phyloP scores from a whole-genome alignment of 345 rosid species.

The Rubroshorea leprosula region DNA sequence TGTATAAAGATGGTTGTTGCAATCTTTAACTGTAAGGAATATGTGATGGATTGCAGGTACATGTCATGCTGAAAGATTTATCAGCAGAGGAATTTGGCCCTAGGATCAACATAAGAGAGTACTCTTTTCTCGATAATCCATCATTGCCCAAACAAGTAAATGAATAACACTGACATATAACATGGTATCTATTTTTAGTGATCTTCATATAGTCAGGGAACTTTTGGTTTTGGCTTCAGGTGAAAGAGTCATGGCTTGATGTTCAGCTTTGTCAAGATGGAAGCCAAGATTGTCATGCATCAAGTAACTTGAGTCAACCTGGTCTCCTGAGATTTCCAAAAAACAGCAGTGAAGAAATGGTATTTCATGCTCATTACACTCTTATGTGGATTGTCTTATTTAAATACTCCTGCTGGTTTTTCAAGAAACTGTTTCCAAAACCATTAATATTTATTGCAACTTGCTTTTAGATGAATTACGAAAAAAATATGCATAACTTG shows the following conservation, averaged over 20 bases:
- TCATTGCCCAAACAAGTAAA: constrained; percentile 69
- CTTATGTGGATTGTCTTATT: constrained; percentile 1
- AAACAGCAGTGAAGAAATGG: constrained; percentile 77
- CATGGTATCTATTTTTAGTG: neutral
- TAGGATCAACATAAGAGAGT: constrained; percentile 68
- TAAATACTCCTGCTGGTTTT: neutral
- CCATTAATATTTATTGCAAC: too few relatives aligned
- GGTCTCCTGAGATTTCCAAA: constrained; percentile 69
- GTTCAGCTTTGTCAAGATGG: constrained; percentile 87
- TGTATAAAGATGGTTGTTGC: too few relatives aligned
- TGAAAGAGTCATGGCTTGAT: constrained; percentile 86
- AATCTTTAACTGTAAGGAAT: too few relatives aligned
- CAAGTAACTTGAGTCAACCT: constrained; percentile 41
- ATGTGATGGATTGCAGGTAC: too few relatives aligned
- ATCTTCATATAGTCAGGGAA: neutral
- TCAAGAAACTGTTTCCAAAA: too few relatives aligned
- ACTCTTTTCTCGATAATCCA: constrained; percentile 79
- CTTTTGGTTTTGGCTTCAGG: constrained; percentile 39
- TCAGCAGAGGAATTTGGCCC: constrained; percentile 91
- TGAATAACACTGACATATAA: constrained; percentile 1
- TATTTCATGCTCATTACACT: constrained; percentile 24
- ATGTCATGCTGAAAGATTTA: constrained; percentile 62
- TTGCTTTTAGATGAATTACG: too few relatives aligned
- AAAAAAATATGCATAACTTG: too few relatives aligned
- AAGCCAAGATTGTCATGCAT: constrained; percentile 45